Conservation (phyloP, 2,329 filamentous ascomycete genomes). For the Pseudogymnoascus sp. region DNA sequence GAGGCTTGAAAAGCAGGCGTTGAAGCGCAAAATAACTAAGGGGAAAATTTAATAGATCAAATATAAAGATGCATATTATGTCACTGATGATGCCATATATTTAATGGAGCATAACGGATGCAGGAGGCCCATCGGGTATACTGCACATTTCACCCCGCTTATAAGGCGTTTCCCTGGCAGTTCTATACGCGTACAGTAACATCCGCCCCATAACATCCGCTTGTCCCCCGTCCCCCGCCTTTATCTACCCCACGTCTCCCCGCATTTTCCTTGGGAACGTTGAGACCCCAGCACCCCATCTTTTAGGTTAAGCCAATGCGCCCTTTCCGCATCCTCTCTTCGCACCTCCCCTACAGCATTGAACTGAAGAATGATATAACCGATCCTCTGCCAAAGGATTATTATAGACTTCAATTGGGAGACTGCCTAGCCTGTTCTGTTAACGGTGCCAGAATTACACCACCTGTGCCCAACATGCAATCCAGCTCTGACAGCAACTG, state of each 20-base stretch:
- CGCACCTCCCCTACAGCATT: background rate
- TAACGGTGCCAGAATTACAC: background rate
- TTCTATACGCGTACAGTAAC: background rate
- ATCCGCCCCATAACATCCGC: background rate
- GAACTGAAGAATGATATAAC: background rate
- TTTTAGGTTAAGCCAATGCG: background rate
- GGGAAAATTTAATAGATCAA: background rate
- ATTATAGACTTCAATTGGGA: background rate
- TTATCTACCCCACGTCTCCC: background rate
- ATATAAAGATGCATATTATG: background rate
- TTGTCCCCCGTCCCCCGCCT: background rate
- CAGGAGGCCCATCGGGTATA: background rate
- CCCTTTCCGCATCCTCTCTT: background rate
- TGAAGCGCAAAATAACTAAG: constrained; percentile 11
- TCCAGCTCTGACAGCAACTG: background rate
- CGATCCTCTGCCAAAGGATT: background rate
- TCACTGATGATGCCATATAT: background rate
- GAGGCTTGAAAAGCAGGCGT: constrained; percentile 9
- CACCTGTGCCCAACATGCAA: background rate
- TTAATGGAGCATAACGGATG: background rate
- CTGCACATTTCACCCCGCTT: background rate
- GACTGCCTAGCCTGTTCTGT: background rate
- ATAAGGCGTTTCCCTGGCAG: background rate
- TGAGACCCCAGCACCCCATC: background rate
- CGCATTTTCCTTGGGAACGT: background rate